Evolutionary conservation across 2,329 filamentous ascomycete species (phyloP).

Genomic region (Cladosporium sp.): DNA sequence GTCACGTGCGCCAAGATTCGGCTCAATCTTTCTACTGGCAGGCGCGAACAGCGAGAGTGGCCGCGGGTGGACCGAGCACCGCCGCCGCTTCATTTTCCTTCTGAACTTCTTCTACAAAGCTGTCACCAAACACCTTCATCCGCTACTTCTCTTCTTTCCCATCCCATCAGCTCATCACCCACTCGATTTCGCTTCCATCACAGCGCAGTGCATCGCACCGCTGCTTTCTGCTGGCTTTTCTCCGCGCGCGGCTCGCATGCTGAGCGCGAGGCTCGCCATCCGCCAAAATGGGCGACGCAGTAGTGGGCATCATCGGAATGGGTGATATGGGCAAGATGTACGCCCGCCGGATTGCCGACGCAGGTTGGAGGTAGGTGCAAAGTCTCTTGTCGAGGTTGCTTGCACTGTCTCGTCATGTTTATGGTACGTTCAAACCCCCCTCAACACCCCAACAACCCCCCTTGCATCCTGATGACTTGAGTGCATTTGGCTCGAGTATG

Average conservation of each 20-base stretch:
- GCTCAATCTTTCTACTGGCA: too few species aligned
- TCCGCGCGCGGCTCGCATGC: neutral
- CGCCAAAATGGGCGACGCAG: conserved; percentile 59
- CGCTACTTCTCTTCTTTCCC: neutral
- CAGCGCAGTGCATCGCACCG: neutral
- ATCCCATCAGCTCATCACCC: neutral
- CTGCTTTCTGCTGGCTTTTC: neutral
- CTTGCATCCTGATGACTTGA: conserved; percentile 89
- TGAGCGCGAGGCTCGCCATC: conserved; percentile 10
- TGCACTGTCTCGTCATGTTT: conserved; percentile 10
- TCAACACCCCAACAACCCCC: conserved; percentile 15
- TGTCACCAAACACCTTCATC: neutral
- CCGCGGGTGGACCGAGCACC: conserved; percentile 8
- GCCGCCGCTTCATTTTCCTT: conserved; percentile 7
- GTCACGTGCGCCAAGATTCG: neutral
- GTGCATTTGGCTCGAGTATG: conserved; percentile 99
- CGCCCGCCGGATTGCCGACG: conserved; percentile 76
- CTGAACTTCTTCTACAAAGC: conserved; percentile 4
- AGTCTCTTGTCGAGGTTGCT: conserved; percentile 7
- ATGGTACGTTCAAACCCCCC: conserved; percentile 32
- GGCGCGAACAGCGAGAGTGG: neutral
- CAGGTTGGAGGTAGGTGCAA: conserved; percentile 85
- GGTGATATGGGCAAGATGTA: conserved; percentile 99
- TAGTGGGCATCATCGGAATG: conserved; percentile 95
- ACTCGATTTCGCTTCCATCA: neutral